Evolutionary conservation across 345 rosid species (phyloP), one percentile per base, ranked within the genome.

Genomic region (Physaria fendleri): DNA sequence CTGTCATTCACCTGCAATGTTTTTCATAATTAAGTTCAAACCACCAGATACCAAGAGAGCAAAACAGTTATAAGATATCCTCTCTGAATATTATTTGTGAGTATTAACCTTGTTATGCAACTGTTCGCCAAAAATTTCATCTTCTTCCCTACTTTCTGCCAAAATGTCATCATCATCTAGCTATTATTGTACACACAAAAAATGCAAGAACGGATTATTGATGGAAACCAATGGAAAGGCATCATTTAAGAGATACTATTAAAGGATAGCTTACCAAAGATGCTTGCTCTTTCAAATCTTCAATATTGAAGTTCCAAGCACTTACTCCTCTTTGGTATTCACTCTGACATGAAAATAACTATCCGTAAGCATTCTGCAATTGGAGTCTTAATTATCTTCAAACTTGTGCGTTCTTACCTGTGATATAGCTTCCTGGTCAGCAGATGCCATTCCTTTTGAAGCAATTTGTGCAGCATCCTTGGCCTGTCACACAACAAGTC

Each of bases 271-370:
- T 73, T 80, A 94, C 99, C 62, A 94, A 71, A 23, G 96, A 85
- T 25, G 99, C 97, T 74, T 90, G 96, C 39, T 83, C 90, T 80
- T 87, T 94, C 64, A 94, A 74, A 82, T 94, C 97, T 58, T 82
- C 96, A 40, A 94, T 59, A 66, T 94, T 87, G 56, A 94, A 94
- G 65, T 94, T 85, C 99, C 99, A 94, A 59, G 99, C 96, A 74
- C 99, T 94, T 61, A 94, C 99, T 72, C 99, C 99, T 76, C 93
- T 78, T 57, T 94, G 84, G 77, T 90, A 94, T 75, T 94, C 99
- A 56, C 96, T 90, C 97, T 94, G 78, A 58, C 18, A 64, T 24
- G 34, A 40, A 46, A 24, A 15, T 9, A 61, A 23, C 8, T 4
- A 23, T 17, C 32, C 39, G 45, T 54, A 56, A 40, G 40, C 46